Evolutionary conservation across 1,284 basidiomycete species (phyloP).

Genomic region (Apiotrichum mycotoxinovorans): DNA sequence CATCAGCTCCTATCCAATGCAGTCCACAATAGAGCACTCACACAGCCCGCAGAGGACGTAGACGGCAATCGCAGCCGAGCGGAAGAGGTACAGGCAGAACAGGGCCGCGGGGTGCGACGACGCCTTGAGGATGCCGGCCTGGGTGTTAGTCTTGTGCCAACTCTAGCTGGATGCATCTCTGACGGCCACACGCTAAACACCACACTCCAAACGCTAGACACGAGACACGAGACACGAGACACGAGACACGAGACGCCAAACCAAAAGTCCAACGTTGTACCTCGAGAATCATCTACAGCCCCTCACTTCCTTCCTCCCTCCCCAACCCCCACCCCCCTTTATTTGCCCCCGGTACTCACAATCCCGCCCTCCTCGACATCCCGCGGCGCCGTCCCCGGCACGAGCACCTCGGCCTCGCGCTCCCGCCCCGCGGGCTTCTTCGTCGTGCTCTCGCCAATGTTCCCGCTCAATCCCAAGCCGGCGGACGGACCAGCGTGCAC

Average conservation of each 20-base stretch:
- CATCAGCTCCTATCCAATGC: conserved; percentile 3
- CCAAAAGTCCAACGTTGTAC: no score
- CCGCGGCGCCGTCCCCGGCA: conserved; percentile 38
- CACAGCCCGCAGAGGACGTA: conserved; percentile 76
- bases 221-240: no score
- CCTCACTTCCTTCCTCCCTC: neutral
- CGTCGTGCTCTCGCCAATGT: conserved; percentile 34
- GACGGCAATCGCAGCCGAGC: conserved; percentile 74
- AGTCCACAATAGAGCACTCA: conserved; percentile 18
- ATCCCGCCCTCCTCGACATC: conserved; percentile 46
- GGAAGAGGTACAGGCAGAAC: conserved; percentile 79
- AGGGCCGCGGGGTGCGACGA: conserved; percentile 80
- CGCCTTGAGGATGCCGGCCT: conserved; percentile 52
- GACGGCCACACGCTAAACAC: no score
- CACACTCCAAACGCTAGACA: no score
- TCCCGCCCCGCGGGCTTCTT: neutral
- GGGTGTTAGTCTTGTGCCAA: conserved; percentile 3
- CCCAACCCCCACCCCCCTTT: neutral
- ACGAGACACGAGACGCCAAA: no score
- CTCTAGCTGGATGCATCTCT: no score
- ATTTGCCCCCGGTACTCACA: conserved; percentile 26
- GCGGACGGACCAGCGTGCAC: conserved; percentile 16
- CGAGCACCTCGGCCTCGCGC: conserved; percentile 37
- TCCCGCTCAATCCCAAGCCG: conserved; percentile 21
- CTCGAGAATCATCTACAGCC: no score